Percentiles rank a stretch among this genome's conserved stretches.
These are phyloP conservation scores for Ananas comosus DNA, from an alignment of 176 grass and related monocot genomes.

Conservation along the genomic window DNA sequence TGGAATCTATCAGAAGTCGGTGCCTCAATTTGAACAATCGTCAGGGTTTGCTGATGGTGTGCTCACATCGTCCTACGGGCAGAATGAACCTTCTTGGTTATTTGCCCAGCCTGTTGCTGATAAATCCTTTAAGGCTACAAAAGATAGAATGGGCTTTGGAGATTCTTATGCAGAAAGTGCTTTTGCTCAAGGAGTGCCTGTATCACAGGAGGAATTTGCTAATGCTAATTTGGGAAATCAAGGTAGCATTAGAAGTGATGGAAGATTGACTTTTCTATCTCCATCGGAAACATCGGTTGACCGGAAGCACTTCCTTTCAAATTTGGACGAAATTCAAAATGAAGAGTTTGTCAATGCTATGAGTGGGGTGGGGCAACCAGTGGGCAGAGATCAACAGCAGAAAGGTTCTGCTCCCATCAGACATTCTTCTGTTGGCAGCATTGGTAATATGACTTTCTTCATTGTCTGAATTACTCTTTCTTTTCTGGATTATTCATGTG, in stretches of 20 bases:
- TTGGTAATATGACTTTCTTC: background rate
- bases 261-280: conserved; percentile 31
- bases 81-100: conserved; percentile 55
- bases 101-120: conserved; percentile 40
- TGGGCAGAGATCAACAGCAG: background rate
- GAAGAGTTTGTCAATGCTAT: conserved; percentile 44
- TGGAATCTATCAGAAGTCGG: conserved; percentile 50
- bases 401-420: background rate
- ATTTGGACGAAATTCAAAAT: conserved; percentile 45
- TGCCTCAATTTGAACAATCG: conserved; percentile 37
- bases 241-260: background rate
- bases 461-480: background rate
- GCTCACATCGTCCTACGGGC: conserved; percentile 36
- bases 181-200: conserved; percentile 42
- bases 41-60: conserved; percentile 37
- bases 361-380: conserved; percentile 5
- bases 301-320: conserved; percentile 38
- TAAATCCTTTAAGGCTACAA: conserved; percentile 35
- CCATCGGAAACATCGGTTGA: conserved; percentile 53
- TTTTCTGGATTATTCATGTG: background rate
- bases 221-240: conserved; percentile 34
- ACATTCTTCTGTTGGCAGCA: background rate
- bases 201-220: conserved; percentile 26
- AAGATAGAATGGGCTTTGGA: conserved; percentile 41
- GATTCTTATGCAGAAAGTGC: conserved; percentile 43